Base-by-base conservation (phyloP, 176 grass and related monocot species). In the Juncus effusus region DNA sequence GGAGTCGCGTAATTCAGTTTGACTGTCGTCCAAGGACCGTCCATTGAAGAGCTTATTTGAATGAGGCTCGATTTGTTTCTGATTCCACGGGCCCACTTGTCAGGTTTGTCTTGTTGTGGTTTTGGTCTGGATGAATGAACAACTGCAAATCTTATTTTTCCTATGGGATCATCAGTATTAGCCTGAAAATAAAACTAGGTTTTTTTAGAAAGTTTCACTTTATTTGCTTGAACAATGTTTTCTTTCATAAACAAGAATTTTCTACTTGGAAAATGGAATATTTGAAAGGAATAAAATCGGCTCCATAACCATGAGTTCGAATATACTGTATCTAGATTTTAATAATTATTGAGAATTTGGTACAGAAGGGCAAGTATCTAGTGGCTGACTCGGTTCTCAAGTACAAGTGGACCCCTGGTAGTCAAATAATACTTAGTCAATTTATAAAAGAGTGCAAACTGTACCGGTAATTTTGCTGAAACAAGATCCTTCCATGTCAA, bases 11-110 rank as follows among this genome's bases (percentile, higher is more conserved):
- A 97, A 49, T 97, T 97, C 61, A 97, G 67, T 75, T 87, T 90
- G 82, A 97, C 84, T 64, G 59, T 86, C 70, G 93, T 97, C 93
- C 93, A 97, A 40, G 93, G 93, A 35, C 93, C 93, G 79, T 97
- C 93, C 71, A 82, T 97, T 28, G 77, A 77, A 62, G 93, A 85
- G 69, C 93, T 91, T 78, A 97, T 89, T 65, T 97, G 93, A 76
- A 95, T 86, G 80, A 81, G 83, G 51, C 93, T 85, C 42, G 61
- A 64, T 75, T 55, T 97, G 75, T 53, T 84, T 78, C 82, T 67
- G 67, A 51, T 67, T 42, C 49, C 50, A 57, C 44, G 61, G 5
- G 68, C 49, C 58, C 16, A 61, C 16, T 44, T 73, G 58, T 72
- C 68, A 12, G 42, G 19, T 70, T 59, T 13, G 44, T 80, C 76